Conservation (phyloP, 2,329 filamentous ascomycete genomes). For the Tricladium varicosporioides region DNA sequence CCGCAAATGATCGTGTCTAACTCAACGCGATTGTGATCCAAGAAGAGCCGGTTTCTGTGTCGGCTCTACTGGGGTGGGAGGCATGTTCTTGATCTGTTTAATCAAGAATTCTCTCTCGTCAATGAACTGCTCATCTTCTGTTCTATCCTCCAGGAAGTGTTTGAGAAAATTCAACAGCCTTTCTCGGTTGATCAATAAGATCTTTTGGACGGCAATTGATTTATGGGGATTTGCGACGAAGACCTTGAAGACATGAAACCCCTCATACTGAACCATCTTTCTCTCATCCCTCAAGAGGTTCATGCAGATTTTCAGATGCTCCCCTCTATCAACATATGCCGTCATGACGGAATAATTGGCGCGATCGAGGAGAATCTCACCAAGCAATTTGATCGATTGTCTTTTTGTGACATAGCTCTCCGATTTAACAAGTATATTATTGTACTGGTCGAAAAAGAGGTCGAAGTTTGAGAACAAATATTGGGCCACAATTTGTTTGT, state of each 20-base stretch:
- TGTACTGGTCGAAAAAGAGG: conserved; percentile 89
- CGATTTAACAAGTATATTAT: conserved; percentile 81
- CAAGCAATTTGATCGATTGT: conserved; percentile 95
- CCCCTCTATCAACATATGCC: conserved; percentile 88
- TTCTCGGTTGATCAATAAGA: conserved; percentile 93
- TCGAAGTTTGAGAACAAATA: conserved; percentile 91
- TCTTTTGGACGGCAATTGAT: conserved; percentile 91
- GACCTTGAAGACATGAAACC: conserved; percentile 99
- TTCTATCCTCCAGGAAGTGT: conserved; percentile 89
- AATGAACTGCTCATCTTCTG: conserved; percentile 96
- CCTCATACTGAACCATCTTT: conserved; percentile 99
- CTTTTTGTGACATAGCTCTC: conserved; percentile 97
- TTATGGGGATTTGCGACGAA: conserved; percentile 99
- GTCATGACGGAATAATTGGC: conserved; percentile 99
- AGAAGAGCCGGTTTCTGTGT: conserved; percentile 36
- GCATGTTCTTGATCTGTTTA: conserved; percentile 80
- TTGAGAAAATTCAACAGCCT: conserved; percentile 86
- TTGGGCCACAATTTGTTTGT: conserved; percentile 85
- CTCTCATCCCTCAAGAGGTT: conserved; percentile 91
- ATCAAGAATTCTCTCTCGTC: conserved; percentile 97
- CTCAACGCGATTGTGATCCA: conserved; percentile 29
- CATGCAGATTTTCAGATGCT: conserved; percentile 98
- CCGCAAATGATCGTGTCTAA: conserved; percentile 5
- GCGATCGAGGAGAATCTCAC: conserved; percentile 89
- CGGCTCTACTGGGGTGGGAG: conserved; percentile 50